phyloP scores from a whole-genome alignment of 106 monocot genomes.

The Alisma plantagoaquatica region DNA sequence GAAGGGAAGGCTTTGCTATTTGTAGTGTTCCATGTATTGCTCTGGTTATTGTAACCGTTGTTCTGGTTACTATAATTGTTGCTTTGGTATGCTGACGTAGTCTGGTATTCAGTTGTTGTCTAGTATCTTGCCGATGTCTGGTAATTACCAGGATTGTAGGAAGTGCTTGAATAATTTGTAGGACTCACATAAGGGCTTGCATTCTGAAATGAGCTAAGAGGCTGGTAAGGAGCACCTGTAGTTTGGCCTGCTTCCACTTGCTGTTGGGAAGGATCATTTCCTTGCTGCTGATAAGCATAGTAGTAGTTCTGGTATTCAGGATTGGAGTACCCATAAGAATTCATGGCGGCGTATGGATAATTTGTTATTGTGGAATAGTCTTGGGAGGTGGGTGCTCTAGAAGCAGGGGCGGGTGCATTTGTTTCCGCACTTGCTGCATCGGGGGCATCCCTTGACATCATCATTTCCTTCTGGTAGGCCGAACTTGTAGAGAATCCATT shows the following conservation, averaged over 20 bases:
- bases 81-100: conserved; percentile 35
- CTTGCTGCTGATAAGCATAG: conserved; percentile 49
- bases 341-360: conserved; percentile 36
- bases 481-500: conserved; percentile 34
- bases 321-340: conserved; percentile 37
- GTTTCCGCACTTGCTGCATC: conserved; percentile 14
- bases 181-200: conserved; percentile 56
- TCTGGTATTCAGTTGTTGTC: conserved; percentile 9
- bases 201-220: conserved; percentile 98
- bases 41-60: conserved; percentile 53
- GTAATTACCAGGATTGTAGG: conserved; percentile 93
- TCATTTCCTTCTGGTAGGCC: conserved; percentile 32
- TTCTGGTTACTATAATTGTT: conserved; percentile 10
- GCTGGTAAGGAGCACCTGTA: conserved; percentile 96
- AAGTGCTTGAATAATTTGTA: conserved; percentile 80
- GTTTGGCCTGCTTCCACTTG: conserved; percentile 77
- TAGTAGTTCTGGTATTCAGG: conserved; percentile 43
- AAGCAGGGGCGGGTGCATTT: conserved; percentile 29
- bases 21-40: conserved; percentile 43
- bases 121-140: conserved; percentile 69
- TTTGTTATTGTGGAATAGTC: conserved; percentile 43
- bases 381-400: conserved; percentile 29
- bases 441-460: conserved; percentile 27
- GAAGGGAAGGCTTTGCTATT: conserved; percentile 35
- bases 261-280: conserved; percentile 53